Evolutionary conservation across 179 eudicot genomes (phyloP).

Genomic region (Beta macrorhiza): DNA sequence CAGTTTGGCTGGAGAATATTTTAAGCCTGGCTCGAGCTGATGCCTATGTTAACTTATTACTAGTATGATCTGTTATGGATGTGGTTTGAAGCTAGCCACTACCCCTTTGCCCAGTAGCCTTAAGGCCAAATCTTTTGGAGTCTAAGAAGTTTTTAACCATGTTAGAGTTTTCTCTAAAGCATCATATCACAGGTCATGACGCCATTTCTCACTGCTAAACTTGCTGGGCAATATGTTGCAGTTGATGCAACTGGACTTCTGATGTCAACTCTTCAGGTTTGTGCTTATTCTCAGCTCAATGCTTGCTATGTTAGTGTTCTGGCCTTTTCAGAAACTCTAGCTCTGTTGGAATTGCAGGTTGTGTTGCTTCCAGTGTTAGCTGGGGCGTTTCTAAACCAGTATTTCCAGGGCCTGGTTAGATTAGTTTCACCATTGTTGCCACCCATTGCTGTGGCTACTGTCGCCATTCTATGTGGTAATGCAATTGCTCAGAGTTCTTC

Average conservation of each 20-base stretch:
- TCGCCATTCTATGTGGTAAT: conserved; percentile 77
- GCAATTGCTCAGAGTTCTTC: conserved; percentile 85
- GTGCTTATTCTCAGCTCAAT: background rate
- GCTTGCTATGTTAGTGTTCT: background rate
- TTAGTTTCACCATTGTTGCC: conserved; percentile 82
- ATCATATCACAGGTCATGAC: conserved; percentile 63
- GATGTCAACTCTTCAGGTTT: conserved; percentile 76
- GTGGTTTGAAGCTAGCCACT: conserved; percentile 9
- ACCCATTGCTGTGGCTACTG: conserved; percentile 74
- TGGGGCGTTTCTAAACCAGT: conserved; percentile 85
- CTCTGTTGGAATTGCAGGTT: conserved; percentile 43
- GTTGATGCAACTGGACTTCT: conserved; percentile 79
- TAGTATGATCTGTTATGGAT: background rate
- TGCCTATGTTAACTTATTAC: background rate
- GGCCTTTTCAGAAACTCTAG: background rate
- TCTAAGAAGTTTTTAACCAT: background rate
- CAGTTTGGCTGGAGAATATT: background rate
- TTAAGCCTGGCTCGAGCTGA: background rate
- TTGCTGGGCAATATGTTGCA: conserved; percentile 83
- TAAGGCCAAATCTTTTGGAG: background rate
- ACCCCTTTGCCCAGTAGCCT: background rate
- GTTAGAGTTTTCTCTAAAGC: background rate
- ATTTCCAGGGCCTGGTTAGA: conserved; percentile 63
- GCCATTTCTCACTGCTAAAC: conserved; percentile 79
- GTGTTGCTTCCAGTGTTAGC: conserved; percentile 80